Conservation (phyloP, 208 protist species). For the Wallacemonas rigidus region DNA sequence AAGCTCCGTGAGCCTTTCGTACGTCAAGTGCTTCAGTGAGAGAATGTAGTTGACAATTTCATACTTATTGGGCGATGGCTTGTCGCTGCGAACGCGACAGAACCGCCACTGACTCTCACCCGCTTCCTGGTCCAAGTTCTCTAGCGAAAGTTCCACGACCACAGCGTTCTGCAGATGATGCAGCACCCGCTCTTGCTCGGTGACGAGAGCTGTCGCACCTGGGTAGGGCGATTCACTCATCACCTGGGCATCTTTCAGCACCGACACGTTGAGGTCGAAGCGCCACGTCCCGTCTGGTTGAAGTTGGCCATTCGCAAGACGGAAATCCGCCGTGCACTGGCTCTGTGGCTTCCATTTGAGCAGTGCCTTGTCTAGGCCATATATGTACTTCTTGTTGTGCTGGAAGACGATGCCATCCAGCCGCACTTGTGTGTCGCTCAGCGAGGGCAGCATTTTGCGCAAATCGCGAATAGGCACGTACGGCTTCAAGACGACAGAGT, state of each 20-base stretch:
- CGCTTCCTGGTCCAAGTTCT: constrained; percentile 4
- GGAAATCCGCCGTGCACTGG: constrained; percentile 85
- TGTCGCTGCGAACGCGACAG: constrained; percentile 64
- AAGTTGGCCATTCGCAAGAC: constrained; percentile 50
- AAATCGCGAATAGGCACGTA: constrained; percentile 80
- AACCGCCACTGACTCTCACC: constrained; percentile 49
- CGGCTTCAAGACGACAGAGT: constrained; percentile 56
- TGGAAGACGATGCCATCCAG: constrained; percentile 90
- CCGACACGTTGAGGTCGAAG: constrained; percentile 71
- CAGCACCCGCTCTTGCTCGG: constrained; percentile 30
- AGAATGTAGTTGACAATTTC: constrained; percentile 73
- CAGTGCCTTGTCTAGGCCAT: constrained; percentile 66
- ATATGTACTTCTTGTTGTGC: constrained; percentile 68
- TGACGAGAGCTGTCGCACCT: constrained; percentile 48
- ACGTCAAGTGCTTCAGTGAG: constrained; percentile 67
- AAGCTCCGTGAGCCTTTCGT: constrained; percentile 55
- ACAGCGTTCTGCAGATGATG: constrained; percentile 18
- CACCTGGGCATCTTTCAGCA: constrained; percentile 19
- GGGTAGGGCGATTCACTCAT: constrained; percentile 50
- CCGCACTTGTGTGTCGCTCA: constrained; percentile 49
- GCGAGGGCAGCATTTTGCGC: constrained; percentile 47
- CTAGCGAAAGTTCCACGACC: constrained; percentile 19
- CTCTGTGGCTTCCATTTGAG: constrained; percentile 89
- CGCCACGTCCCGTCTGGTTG: constrained; percentile 28
- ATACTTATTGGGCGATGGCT: constrained; percentile 73